phyloP scores from a whole-genome alignment of 306 rosid genomes.

The Oemleria cerasiformis region DNA sequence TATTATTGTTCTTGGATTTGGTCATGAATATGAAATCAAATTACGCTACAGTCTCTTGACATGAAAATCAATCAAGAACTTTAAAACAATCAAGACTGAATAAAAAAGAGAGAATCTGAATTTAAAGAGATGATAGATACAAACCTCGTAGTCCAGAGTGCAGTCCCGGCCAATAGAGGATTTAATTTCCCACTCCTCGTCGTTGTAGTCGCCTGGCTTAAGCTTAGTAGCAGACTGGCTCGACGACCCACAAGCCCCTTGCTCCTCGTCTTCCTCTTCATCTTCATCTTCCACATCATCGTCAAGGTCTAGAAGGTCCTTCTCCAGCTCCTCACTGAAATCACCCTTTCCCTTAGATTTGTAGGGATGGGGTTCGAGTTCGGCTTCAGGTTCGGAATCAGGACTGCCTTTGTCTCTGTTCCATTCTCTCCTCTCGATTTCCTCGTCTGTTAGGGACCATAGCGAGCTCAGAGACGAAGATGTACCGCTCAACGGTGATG shows the following conservation, averaged over 20 bases:
- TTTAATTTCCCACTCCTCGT: constrained; percentile 79
- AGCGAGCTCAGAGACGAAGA: constrained; percentile 45
- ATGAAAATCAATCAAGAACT: background rate
- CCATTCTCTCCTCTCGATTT: constrained; percentile 51
- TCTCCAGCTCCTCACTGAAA: constrained; percentile 31
- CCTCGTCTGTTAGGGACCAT: constrained; percentile 80
- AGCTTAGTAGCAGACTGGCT: constrained; percentile 8
- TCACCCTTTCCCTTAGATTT: background rate
- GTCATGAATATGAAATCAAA: background rate
- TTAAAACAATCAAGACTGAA: background rate
- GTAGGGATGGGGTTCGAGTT: constrained; percentile 22
- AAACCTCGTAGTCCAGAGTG: constrained; percentile 89
- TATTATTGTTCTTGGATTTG: background rate
- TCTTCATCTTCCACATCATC: constrained; percentile 33
- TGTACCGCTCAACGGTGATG: constrained; percentile 16
- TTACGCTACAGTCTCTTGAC: background rate
- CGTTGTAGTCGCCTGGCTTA: constrained; percentile 67
- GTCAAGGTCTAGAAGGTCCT: constrained; percentile 55
- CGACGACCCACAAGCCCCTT: constrained; percentile 12
- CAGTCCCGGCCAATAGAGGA: constrained; percentile 75
- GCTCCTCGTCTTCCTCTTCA: constrained; percentile 5
- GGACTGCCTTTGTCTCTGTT: constrained; percentile 36
- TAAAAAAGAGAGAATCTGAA: background rate
- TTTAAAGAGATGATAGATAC: background rate
- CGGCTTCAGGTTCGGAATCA: constrained; percentile 25